These are phyloP conservation scores for Chlorencoelia australis DNA, from an alignment of 2,329 filamentous ascomycete genomes.

Conservation along the genomic window DNA sequence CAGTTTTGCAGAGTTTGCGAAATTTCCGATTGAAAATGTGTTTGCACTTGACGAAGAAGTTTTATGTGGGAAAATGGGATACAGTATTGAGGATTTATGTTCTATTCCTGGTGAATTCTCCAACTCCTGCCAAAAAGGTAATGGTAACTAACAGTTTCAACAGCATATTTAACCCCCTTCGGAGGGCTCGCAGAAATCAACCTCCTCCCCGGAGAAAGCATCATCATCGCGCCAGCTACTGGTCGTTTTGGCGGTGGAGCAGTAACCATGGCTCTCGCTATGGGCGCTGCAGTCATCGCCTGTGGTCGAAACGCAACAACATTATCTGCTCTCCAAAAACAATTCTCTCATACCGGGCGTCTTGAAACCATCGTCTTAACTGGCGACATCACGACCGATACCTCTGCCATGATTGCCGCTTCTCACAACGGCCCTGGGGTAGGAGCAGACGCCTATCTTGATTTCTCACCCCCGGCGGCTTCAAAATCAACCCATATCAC, in stretches of 20 bases:
- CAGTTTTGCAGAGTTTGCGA: conserved; percentile 27
- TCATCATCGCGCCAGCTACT: conserved; percentile 37
- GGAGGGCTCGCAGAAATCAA: conserved; percentile 36
- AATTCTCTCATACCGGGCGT: neutral
- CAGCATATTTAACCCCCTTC: conserved; percentile 29
- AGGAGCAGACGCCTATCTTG: conserved; percentile 10
- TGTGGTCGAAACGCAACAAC: conserved; percentile 34
- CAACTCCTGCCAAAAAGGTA: neutral
- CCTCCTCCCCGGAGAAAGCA: conserved; percentile 34
- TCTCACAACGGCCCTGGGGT: conserved; percentile 4
- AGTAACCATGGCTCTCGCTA: conserved; percentile 34
- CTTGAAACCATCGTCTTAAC: conserved; percentile 5
- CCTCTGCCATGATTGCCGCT: conserved; percentile 1
- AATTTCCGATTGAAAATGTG: conserved; percentile 30
- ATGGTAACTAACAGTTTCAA: neutral
- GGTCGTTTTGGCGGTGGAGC: conserved; percentile 35
- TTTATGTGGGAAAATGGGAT: conserved; percentile 15
- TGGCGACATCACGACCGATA: conserved; percentile 4
- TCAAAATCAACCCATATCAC: conserved; percentile 6
- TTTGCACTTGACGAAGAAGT: conserved; percentile 26
- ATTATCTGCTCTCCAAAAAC: conserved; percentile 18
- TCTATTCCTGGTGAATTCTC: neutral
- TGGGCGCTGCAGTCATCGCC: conserved; percentile 40
- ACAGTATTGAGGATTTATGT: conserved; percentile 10
- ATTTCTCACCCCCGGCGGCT: conserved; percentile 11